These are phyloP conservation scores for Penicillium carneum DNA, from an alignment of 2,329 filamentous ascomycete genomes.

Conservation along the genomic window DNA sequence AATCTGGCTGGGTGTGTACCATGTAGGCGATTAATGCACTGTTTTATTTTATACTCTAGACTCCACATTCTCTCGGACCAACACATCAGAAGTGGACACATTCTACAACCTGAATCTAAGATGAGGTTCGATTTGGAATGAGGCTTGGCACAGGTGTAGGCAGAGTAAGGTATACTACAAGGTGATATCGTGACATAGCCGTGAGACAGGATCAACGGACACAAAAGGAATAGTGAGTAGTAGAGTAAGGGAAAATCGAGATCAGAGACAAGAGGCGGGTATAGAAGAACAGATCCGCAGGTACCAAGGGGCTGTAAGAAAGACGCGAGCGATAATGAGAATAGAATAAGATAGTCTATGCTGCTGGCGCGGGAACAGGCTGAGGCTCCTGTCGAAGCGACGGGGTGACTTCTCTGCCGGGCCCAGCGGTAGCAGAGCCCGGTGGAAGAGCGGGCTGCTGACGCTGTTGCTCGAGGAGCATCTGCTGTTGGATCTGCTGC, in stretches of 20 bases:
- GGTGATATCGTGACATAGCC: constrained; percentile 31
- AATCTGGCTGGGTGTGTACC: background rate
- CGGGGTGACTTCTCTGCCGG: constrained; percentile 38
- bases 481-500: constrained; percentile 51
- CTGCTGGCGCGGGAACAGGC: constrained; percentile 37
- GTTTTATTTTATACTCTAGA: background rate
- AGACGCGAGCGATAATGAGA: constrained; percentile 13
- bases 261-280: constrained; percentile 29
- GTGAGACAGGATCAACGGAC: constrained; percentile 20
- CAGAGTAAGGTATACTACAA: constrained; percentile 30
- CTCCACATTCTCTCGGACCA: background rate
- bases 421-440: constrained; percentile 46
- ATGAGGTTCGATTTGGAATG: background rate
- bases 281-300: constrained; percentile 29
- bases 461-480: constrained; percentile 44
- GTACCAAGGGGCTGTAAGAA: constrained; percentile 7
- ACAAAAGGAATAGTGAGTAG: constrained; percentile 15
- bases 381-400: constrained; percentile 26
- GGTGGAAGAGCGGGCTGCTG: constrained; percentile 48
- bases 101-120: background rate
- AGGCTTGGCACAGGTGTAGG: constrained; percentile 8
- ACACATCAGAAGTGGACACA: too few species aligned
- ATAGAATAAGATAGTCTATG: constrained; percentile 28
- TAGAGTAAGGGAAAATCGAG: background rate
- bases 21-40: constrained; percentile 4